Base-by-base conservation (phyloP, 805 yeast genomes). In the Kluyveromyces wickerhamii region DNA sequence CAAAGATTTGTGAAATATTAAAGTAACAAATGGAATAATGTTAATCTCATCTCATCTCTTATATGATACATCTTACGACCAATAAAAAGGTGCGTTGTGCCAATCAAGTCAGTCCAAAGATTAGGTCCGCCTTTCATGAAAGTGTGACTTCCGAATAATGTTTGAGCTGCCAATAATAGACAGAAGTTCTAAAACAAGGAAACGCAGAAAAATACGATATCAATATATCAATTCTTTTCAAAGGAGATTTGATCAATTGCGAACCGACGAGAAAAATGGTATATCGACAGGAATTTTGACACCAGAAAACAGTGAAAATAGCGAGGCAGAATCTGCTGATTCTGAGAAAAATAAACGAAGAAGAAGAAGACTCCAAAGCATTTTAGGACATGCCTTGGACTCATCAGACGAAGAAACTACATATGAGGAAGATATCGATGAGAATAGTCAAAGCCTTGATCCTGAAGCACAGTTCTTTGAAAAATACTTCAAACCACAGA, bases 401-500 rank as follows among this genome's bases (percentile, higher is more conserved):
- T 43, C 43, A 7, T 37, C 47, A 19, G 35, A 18, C 9, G 48
- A 40, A 9, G 36, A 37, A 14, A 22, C 16, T 9, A 36, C 21
- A 4, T 42, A 35, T 5, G 31, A 30, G 6, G 36, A 33, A 1
- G 36, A 32, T 16, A 40, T 31, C 12, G 38, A 42, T 30, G 48
- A 49, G 22, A 21, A 9, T 11, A 11, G 14, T 18, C 24, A 36
- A 11, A 29, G 18, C 9, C 15, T 27, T 17, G 37, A 39, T 11
- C 37, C 32, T 23, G 59, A 49, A 30, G 46, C 48, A 16, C 49
- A 35, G 23, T 57, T 43, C 35, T 47, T 45, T 24, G 41, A 40
- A n/a, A 41, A 40, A 12, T 48, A 54, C 36, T 52, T 51, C 21
- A 53, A 52, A 38, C 62, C 62, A 21, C 54, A 55, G 34, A 42